Base-by-base conservation (phyloP, 2,329 filamentous ascomycete genomes). In the Aspergillus glaucus region DNA sequence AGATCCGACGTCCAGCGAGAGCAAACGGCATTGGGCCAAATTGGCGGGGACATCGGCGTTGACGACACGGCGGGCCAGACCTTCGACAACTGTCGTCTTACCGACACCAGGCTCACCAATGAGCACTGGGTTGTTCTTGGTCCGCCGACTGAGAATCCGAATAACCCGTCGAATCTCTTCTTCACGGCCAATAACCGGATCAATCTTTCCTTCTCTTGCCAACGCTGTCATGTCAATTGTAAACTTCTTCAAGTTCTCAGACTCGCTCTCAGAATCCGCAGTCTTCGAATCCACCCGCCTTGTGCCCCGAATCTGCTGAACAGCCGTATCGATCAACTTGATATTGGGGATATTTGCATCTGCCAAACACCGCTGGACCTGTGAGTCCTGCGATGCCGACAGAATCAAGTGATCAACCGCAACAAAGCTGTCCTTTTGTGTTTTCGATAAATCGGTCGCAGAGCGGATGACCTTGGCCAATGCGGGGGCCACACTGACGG, bases 21-120 rank as follows among this genome's bases (percentile, higher is more conserved):
- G 84, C 51, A 98, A 79, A 69, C 87, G 93, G 80, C 93, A 98
- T 51, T 88, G 85, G 46, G 93, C 90, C 47, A 98, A 78, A 62
- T 96, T 96, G 66, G 95, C 90, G 32, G 93, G 93, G 3, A 98
- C 90, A 76, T 98, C 93, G 50, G 88, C 85, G 64, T 97, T 95
- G 75, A 96, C 90, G 53, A 98, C 97, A 45, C 93, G 86, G 67
- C 91, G 88, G 26, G 93, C 93, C 50, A 98, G 79, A 62, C 93
- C 93, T 75, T 98, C 93, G 44, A 97, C 90, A 49, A 98, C 91
- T 4, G 93, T 96, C 4, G 93, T 98, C 77, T 98, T 98, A 65
- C 93, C 93, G 21, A 97, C 93, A 84, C 93, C 93, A 32, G 93
- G 92, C 66, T 97, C 91, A 75, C 93, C 93, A 56, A 98, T 97